phyloP scores from a whole-genome alignment of 139 green algal genomes.

The Marvania coccoides region DNA sequence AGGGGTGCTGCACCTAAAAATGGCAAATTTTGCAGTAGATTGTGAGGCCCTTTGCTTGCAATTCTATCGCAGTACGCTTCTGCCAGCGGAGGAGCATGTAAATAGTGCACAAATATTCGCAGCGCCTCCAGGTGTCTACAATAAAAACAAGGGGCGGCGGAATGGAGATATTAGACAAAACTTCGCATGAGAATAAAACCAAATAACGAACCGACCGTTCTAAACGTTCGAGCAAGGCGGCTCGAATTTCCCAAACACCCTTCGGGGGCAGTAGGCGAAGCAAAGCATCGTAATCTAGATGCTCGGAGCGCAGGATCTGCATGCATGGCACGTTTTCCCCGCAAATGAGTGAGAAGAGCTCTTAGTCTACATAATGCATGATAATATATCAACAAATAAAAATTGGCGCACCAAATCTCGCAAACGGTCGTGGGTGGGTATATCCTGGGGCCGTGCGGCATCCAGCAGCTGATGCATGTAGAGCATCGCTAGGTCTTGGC shows the following conservation, averaged over 20 bases:
- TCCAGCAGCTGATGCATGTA: slow-evolving; percentile 56
- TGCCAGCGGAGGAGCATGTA: slow-evolving; percentile 38
- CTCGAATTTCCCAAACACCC: slow-evolving; percentile 60
- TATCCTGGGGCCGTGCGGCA: neutral
- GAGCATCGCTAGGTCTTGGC: slow-evolving; percentile 66
- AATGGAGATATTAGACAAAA: neutral
- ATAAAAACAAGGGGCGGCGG: neutral
- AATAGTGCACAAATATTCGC: slow-evolving; percentile 51
- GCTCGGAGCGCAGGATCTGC: slow-evolving; percentile 38
- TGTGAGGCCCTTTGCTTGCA: too few relatives aligned
- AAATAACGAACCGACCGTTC: slow-evolving; percentile 15
- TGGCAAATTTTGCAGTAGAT: neutral
- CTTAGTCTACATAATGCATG: too few relatives aligned
- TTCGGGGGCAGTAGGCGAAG: slow-evolving; percentile 51
- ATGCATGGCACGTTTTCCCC: neutral
- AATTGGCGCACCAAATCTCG: too few relatives aligned
- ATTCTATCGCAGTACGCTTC: slow-evolving; percentile 73
- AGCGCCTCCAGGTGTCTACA: slow-evolving; percentile 61
- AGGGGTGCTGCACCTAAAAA: neutral
- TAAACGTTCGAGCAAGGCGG: slow-evolving; percentile 70
- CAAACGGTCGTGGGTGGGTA: too few relatives aligned
- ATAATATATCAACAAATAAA: too few relatives aligned
- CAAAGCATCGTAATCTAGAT: slow-evolving; percentile 60
- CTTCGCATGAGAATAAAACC: neutral
- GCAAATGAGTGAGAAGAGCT: too few relatives aligned